These are phyloP conservation scores for Suillus decipiens DNA, from an alignment of 768 basidiomycete genomes.

Conservation along the genomic window DNA sequence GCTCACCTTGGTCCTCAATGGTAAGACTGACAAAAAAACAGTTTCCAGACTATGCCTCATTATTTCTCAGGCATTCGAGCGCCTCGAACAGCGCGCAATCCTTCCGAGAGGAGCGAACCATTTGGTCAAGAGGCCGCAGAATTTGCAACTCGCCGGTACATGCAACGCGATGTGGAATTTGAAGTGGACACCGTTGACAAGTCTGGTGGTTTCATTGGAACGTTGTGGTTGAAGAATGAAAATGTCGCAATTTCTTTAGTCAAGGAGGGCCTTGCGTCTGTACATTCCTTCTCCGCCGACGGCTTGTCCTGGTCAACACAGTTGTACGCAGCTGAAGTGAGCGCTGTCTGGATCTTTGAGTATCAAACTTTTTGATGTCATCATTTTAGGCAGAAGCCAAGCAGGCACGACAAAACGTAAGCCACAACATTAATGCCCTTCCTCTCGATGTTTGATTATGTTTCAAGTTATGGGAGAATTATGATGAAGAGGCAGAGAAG, in stretches of 20 bases:
- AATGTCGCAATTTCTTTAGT: slow-evolving; percentile 86
- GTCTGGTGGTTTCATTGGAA: slow-evolving; percentile 92
- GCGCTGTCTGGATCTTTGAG: slow-evolving; percentile 10
- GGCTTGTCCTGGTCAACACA: slow-evolving; percentile 76
- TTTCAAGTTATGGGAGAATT: slow-evolving; percentile 81
- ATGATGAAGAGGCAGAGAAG: slow-evolving; percentile 72
- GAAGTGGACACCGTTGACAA: slow-evolving; percentile 91
- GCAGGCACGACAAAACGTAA: slow-evolving; percentile 70
- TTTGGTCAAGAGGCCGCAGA: slow-evolving; percentile 83
- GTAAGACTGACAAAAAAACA: slow-evolving; percentile 35
- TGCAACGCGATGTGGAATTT: slow-evolving; percentile 96
- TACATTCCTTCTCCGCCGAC: slow-evolving; percentile 89
- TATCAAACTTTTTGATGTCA: not conserved
- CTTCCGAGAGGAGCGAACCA: slow-evolving; percentile 86
- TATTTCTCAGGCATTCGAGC: slow-evolving; percentile 76
- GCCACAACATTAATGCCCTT: slow-evolving; percentile 25
- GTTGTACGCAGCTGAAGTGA: slow-evolving; percentile 81
- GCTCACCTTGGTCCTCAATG: slow-evolving; percentile 88
- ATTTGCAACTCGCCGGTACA: slow-evolving; percentile 75
- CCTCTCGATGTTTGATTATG: slow-evolving; percentile 7
- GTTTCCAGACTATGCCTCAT: slow-evolving; percentile 12
- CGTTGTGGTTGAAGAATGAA: slow-evolving; percentile 80
- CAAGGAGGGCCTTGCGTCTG: slow-evolving; percentile 83
- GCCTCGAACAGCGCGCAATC: slow-evolving; percentile 79
- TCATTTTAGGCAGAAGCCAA: slow-evolving; percentile 76